phyloP scores from a whole-genome alignment of 768 basidiomycete genomes.

The Mycena alexandri region DNA sequence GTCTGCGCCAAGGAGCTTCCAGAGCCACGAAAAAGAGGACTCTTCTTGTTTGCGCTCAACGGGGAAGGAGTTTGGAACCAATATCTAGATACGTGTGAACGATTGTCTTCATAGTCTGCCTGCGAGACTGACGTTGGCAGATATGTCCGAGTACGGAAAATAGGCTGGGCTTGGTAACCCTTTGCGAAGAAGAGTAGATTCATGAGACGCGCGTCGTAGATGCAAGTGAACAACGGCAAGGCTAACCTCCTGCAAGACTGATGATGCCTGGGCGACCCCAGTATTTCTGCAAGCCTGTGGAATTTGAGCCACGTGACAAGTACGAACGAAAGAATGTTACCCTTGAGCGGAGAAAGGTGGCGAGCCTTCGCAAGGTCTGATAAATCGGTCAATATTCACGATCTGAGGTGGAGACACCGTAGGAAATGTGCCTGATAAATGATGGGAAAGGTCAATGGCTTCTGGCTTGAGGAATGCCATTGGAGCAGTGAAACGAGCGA shows the following conservation, averaged over 20 bases:
- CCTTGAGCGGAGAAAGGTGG: slow-evolving; percentile 69
- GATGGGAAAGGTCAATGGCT: slow-evolving; percentile 78
- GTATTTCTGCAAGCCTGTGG: slow-evolving; percentile 67
- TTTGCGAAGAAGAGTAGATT: slow-evolving; percentile 39
- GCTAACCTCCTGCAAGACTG: slow-evolving; percentile 72
- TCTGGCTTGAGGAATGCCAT: slow-evolving; percentile 43
- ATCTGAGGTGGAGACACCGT: background rate
- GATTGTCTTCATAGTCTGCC: too few species aligned
- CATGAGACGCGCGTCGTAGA: too few species aligned
- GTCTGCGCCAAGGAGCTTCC: slow-evolving; percentile 60
- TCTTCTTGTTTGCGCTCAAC: slow-evolving; percentile 43
- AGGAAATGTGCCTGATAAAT: slow-evolving; percentile 59
- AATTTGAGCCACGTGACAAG: background rate
- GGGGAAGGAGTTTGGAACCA: slow-evolving; percentile 64
- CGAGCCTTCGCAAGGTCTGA: slow-evolving; percentile 64
- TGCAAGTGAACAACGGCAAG: background rate
- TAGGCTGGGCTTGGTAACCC: slow-evolving; percentile 76
- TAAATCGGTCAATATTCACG: slow-evolving; percentile 54
- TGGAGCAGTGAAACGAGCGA: background rate
- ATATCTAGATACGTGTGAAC: slow-evolving; percentile 34
- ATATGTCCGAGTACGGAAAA: slow-evolving; percentile 77
- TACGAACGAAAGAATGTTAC: background rate
- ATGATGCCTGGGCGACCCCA: slow-evolving; percentile 65
- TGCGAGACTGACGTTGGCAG: slow-evolving; percentile 54
- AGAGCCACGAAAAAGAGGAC: slow-evolving; percentile 67